These are phyloP conservation scores for Ustilaginoidea virens DNA, from an alignment of 2,329 filamentous ascomycete species.

Conservation along the genomic window DNA sequence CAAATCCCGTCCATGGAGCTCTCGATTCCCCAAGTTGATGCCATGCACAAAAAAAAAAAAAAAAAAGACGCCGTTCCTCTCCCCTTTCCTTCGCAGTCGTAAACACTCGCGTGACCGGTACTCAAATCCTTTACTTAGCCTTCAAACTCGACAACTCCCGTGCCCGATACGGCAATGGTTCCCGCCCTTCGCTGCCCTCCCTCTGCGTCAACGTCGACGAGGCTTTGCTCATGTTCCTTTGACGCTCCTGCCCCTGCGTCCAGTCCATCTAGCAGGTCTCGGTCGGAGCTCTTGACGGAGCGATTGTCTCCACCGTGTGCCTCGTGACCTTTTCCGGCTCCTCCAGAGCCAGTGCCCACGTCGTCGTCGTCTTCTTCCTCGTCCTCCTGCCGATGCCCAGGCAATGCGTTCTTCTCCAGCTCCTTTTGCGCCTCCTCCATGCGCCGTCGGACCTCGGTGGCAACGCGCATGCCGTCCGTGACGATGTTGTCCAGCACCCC, in stretches of 20 bases:
- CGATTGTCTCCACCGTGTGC: conserved; percentile 37
- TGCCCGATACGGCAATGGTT: conserved; percentile 14
- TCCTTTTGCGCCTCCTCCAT: conserved; percentile 96
- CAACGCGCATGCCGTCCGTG: conserved; percentile 91
- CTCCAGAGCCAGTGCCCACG: conserved; percentile 26
- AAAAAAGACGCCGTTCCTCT: no score
- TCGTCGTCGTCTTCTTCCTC: conserved; percentile 54
- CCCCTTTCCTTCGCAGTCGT: no score
- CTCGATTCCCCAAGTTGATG: no score
- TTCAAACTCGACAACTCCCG: conserved; percentile 27
- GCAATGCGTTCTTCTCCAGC: conserved; percentile 67
- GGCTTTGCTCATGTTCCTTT: conserved; percentile 16
- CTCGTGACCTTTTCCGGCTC: conserved; percentile 19
- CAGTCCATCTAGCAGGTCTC: conserved; percentile 57
- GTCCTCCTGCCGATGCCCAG: conserved; percentile 48
- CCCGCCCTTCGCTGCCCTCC: conserved; percentile 13
- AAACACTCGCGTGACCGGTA: no score
- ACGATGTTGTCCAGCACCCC: conserved; percentile 96
- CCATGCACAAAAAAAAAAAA: no score
- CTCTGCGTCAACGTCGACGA: conserved; percentile 18
- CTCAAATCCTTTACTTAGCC: no score
- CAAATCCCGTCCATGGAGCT: no score
- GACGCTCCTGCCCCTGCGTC: conserved; percentile 50
- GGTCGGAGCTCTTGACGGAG: conserved; percentile 50
- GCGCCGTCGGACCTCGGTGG: conserved; percentile 74